Conservation (phyloP, 805 yeast genomes). For the Wickerhamomyces tratensis region DNA sequence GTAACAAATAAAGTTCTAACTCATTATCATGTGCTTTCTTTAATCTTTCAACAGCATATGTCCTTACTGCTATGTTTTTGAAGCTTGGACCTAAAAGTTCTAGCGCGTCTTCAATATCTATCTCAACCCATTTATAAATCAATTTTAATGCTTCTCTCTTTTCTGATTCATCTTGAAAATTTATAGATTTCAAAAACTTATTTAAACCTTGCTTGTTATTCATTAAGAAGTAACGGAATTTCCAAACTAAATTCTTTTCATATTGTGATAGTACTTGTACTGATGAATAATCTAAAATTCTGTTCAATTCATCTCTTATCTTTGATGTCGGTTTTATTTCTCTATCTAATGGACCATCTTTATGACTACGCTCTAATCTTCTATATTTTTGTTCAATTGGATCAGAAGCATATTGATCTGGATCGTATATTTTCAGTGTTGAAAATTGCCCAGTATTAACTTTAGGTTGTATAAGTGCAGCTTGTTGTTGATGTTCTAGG, state of each 20-base stretch:
- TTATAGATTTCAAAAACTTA: conserved; percentile 78
- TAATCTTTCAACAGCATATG: conserved; percentile 82
- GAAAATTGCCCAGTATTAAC: conserved; percentile 23
- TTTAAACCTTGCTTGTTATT: conserved; percentile 60
- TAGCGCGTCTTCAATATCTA: conserved; percentile 76
- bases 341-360: conserved; percentile 65
- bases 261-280: conserved; percentile 72
- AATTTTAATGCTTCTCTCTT: conserved; percentile 69
- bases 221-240: conserved; percentile 74
- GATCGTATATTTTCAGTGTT: conserved; percentile 45
- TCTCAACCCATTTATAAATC: conserved; percentile 60
- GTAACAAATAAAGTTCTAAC: conserved; percentile 71
- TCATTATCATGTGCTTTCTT: conserved; percentile 74
- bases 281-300: conserved; percentile 69
- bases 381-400: conserved; percentile 87
- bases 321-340: conserved; percentile 86
- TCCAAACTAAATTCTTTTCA: conserved; percentile 86
- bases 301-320: conserved; percentile 61
- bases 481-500: conserved; percentile 29
- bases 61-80: conserved; percentile 61
- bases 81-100: conserved; percentile 79
- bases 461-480: conserved; percentile 16
- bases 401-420: conserved; percentile 58
- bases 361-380: conserved; percentile 74
- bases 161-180: conserved; percentile 82